Evolutionary conservation across 2,329 filamentous ascomycete genomes (phyloP).

Genomic region (Tolypocladium album): DNA sequence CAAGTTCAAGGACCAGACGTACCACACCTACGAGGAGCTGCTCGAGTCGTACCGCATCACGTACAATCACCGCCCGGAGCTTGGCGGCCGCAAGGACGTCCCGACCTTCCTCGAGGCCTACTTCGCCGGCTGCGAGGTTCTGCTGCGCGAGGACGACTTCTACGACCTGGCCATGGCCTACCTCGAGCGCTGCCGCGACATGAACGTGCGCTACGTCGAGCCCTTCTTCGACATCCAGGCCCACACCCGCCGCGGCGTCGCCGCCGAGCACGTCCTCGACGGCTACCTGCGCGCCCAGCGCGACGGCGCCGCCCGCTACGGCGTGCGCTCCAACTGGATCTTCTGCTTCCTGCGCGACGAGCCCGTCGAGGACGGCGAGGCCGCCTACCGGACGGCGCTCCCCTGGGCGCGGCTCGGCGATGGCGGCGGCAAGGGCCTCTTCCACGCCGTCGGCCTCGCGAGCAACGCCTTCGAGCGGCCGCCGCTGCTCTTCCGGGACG

Average conservation of each 20-base stretch:
- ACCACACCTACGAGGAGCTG: constrained; percentile 47
- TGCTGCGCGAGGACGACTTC: constrained; percentile 56
- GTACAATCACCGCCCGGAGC: constrained; percentile 36
- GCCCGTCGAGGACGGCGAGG: constrained; percentile 58
- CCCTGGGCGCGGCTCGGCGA: constrained; percentile 21
- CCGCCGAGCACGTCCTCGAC: constrained; percentile 48
- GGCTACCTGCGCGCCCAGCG: constrained; percentile 50
- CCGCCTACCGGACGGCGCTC: constrained; percentile 37
- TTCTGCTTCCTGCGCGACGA: constrained; percentile 63
- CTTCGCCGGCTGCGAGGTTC: constrained; percentile 63
- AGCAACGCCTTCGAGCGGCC: constrained; percentile 34
- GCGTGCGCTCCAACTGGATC: constrained; percentile 53
- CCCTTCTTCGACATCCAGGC: constrained; percentile 73
- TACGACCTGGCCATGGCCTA: constrained; percentile 61
- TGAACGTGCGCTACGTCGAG: constrained; percentile 60
- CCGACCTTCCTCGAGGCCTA: constrained; percentile 61
- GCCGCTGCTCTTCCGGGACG: constrained; percentile 30
- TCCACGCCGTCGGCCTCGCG: constrained; percentile 35
- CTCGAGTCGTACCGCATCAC: constrained; percentile 46
- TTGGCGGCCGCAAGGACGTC: constrained; percentile 20
- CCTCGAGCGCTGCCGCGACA: constrained; percentile 48
- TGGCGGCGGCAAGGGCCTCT: constrained; percentile 20
- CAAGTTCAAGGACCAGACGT: constrained; percentile 36
- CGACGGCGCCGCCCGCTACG: constrained; percentile 49
- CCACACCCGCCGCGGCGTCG: constrained; percentile 50